These are phyloP conservation scores for Sphaerobolus stellatus DNA, from an alignment of 1,284 basidiomycete genomes.

Conservation along the genomic window DNA sequence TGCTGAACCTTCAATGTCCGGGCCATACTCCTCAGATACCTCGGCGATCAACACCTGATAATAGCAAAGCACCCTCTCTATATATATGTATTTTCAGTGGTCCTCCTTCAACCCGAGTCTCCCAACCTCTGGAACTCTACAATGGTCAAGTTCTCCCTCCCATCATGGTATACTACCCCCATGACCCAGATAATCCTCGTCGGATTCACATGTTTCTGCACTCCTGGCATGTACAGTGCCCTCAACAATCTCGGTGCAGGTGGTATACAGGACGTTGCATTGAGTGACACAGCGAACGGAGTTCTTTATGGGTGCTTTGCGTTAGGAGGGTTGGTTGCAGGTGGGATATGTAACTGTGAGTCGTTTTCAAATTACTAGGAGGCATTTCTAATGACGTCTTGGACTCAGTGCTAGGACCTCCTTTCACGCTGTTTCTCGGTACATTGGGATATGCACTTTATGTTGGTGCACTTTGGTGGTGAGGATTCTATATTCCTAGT, in stretches of 20 bases:
- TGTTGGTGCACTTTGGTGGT: background rate
- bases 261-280: slow-evolving; percentile 41
- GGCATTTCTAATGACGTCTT: background rate
- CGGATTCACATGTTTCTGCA: slow-evolving; percentile 36
- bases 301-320: slow-evolving; percentile 46
- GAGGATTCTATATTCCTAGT: background rate
- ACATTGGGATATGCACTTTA: background rate
- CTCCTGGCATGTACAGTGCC: slow-evolving; percentile 53
- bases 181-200: slow-evolving; percentile 12
- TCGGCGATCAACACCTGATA: no score
- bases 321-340: slow-evolving; percentile 46
- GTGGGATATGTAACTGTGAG: slow-evolving; percentile 48
- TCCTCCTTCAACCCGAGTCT: no score
- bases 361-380: slow-evolving; percentile 8
- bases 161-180: background rate
- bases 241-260: slow-evolving; percentile 47
- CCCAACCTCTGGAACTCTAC: background rate
- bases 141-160: background rate
- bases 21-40: no score
- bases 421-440: background rate
- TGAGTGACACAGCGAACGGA: slow-evolving; percentile 43
- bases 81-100: no score
- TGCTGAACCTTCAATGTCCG: no score
- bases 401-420: background rate
- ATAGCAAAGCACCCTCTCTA: no score